phyloP scores from a whole-genome alignment of 495 filamentous ascomycete genomes.

The Xylaria nigripes region DNA sequence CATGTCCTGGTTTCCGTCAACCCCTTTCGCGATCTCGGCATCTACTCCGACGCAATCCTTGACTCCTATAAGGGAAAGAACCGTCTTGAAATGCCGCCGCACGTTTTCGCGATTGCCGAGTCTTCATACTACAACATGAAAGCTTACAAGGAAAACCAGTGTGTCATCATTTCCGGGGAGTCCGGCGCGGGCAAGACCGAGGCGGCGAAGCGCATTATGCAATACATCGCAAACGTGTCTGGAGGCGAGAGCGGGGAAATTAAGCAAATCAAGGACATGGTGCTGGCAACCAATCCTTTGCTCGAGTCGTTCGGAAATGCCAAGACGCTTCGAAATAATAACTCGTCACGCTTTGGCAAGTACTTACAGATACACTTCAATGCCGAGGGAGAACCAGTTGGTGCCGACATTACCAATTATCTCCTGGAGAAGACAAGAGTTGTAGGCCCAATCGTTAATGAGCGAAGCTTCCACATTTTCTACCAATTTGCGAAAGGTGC shows the following conservation, averaged over 20 bases:
- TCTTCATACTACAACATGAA: slow-evolving; percentile 99
- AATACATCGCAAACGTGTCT: slow-evolving; percentile 96
- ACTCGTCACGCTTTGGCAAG: slow-evolving; percentile 96
- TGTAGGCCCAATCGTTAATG: slow-evolving; percentile 89
- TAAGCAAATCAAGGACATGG: slow-evolving; percentile 97
- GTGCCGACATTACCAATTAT: slow-evolving; percentile 97
- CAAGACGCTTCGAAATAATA: slow-evolving; percentile 97
- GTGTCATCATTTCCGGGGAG: slow-evolving; percentile 98
- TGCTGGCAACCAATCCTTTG: slow-evolving; percentile 93
- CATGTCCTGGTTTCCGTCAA: slow-evolving; percentile 99
- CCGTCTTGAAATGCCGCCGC: slow-evolving; percentile 85
- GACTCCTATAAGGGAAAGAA: slow-evolving; percentile 93
- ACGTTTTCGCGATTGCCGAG: slow-evolving; percentile 97
- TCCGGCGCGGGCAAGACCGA: slow-evolving; percentile 99
- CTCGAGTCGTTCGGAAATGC: slow-evolving; percentile 98
- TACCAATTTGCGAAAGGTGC: slow-evolving; percentile 98
- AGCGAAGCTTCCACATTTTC: slow-evolving; percentile 99
- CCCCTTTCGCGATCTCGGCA: slow-evolving; percentile 95
- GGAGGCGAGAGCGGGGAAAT: slow-evolving; percentile 85
- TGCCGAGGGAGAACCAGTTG: slow-evolving; percentile 81
- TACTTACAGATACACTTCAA: slow-evolving; percentile 99
- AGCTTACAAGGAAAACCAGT: slow-evolving; percentile 97
- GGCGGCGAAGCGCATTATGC: slow-evolving; percentile 97
- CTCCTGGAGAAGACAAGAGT: slow-evolving; percentile 92
- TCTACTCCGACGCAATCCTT: slow-evolving; percentile 91